phyloP scores from a whole-genome alignment of 1,139 yeast species.

The Pneumocystis sp. region DNA sequence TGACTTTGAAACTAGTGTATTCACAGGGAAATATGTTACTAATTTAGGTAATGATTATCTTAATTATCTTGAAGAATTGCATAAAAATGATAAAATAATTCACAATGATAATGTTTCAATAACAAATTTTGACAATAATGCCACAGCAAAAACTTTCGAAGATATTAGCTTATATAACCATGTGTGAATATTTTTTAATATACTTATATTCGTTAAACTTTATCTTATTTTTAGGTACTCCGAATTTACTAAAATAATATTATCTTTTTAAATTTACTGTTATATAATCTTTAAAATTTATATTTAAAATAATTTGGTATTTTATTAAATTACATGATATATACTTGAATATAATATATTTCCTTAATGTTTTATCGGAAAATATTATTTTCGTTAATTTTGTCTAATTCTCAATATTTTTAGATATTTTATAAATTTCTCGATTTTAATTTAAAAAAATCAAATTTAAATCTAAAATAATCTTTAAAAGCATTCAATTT shows the following conservation, averaged over 20 bases:
- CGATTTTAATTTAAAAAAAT: background rate
- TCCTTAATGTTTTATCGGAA: background rate
- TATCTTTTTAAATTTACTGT: background rate
- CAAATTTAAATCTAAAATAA: background rate
- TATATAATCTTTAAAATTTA: background rate
- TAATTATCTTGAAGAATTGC: slow-evolving; percentile 63
- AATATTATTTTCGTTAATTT: background rate
- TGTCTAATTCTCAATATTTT: background rate
- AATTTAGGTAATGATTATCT: slow-evolving; percentile 77
- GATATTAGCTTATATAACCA: background rate
- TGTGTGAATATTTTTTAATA: background rate
- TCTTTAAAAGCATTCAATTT: background rate
- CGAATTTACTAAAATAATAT: background rate
- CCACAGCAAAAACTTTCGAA: background rate
- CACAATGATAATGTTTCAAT: background rate
- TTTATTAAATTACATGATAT: background rate
- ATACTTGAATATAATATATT: background rate
- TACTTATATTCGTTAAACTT: background rate
- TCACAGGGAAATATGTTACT: slow-evolving; percentile 83
- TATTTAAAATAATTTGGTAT: background rate
- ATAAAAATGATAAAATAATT: slow-evolving; percentile 45
- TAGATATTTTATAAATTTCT: no score
- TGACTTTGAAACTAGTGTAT: slow-evolving; percentile 89
- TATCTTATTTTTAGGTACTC: background rate
- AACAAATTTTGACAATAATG: background rate